These are phyloP conservation scores for Colletotrichum cordylinicola DNA, from an alignment of 2,329 filamentous ascomycete genomes.

Conservation along the genomic window DNA sequence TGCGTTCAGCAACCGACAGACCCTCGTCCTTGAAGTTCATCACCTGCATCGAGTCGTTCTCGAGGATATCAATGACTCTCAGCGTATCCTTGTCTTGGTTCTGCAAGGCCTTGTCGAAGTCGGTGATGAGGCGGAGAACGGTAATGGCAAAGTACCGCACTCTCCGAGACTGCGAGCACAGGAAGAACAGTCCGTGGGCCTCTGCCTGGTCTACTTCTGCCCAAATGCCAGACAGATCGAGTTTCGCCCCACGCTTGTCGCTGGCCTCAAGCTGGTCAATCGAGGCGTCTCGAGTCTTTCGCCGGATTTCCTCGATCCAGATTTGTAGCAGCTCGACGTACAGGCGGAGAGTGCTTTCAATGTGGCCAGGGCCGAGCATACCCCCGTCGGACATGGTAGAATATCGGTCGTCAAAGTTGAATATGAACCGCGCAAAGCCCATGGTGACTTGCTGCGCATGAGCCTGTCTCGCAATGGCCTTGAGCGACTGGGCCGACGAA, in stretches of 20 bases:
- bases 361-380: slow-evolving; percentile 91
- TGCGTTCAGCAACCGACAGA: slow-evolving; percentile 89
- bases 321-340: slow-evolving; percentile 95
- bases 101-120: slow-evolving; percentile 89
- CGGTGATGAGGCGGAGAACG: slow-evolving; percentile 87
- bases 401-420: slow-evolving; percentile 97
- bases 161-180: slow-evolving; percentile 92
- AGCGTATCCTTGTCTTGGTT: slow-evolving; percentile 65
- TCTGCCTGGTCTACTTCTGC: slow-evolving; percentile 97
- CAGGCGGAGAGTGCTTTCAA: slow-evolving; percentile 89
- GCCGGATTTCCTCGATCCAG: slow-evolving; percentile 96
- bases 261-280: slow-evolving; percentile 68
- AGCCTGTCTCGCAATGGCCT: slow-evolving; percentile 91
- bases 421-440: slow-evolving; percentile 96
- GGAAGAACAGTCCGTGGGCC: slow-evolving; percentile 94
- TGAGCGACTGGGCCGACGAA: slow-evolving; percentile 90
- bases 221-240: slow-evolving; percentile 87
- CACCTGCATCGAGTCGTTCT: slow-evolving; percentile 85
- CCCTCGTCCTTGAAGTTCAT: slow-evolving; percentile 94
- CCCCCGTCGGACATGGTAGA: slow-evolving; percentile 98
- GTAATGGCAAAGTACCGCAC: slow-evolving; percentile 92
- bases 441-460: slow-evolving; percentile 96
- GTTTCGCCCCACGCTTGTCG: slow-evolving; percentile 76
- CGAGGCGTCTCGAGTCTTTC: slow-evolving; percentile 78
- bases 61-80: slow-evolving; percentile 89